A percentile compares a stretch with the other conserved stretches of the same genome.
Evolutionary conservation across 2,329 filamentous ascomycete species (phyloP).

Genomic region (Phaeoacremonium minimum): DNA sequence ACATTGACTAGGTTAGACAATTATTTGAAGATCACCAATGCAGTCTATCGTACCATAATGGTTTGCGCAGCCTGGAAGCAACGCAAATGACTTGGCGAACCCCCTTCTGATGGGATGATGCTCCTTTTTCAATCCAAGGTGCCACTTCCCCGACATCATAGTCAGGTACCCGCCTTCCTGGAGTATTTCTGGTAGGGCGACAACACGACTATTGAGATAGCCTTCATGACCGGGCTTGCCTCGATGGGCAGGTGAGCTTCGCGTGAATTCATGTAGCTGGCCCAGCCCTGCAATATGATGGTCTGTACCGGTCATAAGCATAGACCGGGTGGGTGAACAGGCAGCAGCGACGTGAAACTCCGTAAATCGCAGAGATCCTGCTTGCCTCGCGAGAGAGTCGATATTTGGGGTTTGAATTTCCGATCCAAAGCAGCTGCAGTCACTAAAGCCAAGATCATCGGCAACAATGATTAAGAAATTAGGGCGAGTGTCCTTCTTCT

Average conservation of each 20-base stretch:
- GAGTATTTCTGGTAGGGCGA: conserved; percentile 19
- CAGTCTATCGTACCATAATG: too few species aligned
- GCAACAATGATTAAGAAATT: conserved; percentile 43
- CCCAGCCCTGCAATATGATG: conserved; percentile 7
- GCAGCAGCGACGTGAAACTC: conserved; percentile 57
- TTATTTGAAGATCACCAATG: too few species aligned
- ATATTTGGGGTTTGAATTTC: conserved; percentile 57
- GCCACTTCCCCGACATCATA: conserved; percentile 21
- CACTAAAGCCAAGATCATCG: conserved; percentile 38
- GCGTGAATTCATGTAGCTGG: conserved; percentile 2
- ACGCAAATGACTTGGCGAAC: conserved; percentile 56
- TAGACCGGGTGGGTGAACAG: conserved; percentile 55
- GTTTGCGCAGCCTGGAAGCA: conserved; percentile 55
- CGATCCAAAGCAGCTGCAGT: conserved; percentile 47
- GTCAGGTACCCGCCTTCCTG: conserved; percentile 23
- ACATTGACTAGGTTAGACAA: too few species aligned
- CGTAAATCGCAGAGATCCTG: conserved; percentile 48
- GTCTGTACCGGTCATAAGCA: conserved; percentile 49
- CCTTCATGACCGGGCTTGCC: conserved; percentile 19
- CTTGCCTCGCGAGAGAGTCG: conserved; percentile 44
- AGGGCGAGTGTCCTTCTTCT: too few species aligned
- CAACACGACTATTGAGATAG: conserved; percentile 22
- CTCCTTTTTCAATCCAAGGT: conserved; percentile 48
- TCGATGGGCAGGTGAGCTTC: background rate
- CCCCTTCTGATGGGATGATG: conserved; percentile 50